These are phyloP conservation scores for Fusarium veterinarium DNA, from an alignment of 2,329 filamentous ascomycete genomes.

Conservation along the genomic window DNA sequence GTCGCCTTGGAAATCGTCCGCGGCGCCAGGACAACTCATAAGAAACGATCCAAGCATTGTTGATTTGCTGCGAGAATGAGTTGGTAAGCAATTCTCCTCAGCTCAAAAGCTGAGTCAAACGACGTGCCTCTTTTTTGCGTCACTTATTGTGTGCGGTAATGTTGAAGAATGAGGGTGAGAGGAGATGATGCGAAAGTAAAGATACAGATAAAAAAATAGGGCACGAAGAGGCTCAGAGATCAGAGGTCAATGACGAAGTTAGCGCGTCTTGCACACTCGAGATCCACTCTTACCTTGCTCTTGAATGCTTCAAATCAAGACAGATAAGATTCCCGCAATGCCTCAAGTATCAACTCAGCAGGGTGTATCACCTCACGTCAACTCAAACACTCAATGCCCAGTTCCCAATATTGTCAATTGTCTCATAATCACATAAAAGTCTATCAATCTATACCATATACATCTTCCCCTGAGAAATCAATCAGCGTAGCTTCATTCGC, in stretches of 20 bases:
- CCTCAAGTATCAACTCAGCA: too few species aligned
- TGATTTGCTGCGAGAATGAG: not conserved
- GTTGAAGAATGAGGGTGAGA: not conserved
- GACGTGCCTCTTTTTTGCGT: not conserved
- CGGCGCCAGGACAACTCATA: too few species aligned
- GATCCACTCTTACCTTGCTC: not conserved
- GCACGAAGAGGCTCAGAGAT: not conserved
- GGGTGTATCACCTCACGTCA: not conserved
- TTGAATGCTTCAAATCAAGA: not conserved
- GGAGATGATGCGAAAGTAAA: not conserved
- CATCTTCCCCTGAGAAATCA: conserved; percentile 33
- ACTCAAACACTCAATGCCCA: not conserved
- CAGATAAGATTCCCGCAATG: not conserved
- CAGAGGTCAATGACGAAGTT: not conserved
- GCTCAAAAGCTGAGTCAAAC: not conserved
- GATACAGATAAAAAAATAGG: not conserved
- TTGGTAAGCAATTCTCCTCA: not conserved
- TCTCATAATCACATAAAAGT: conserved; percentile 20
- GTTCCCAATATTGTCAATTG: conserved; percentile 9
- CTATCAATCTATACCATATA: conserved; percentile 28
- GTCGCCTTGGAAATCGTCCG: not conserved
- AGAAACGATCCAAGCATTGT: not conserved
- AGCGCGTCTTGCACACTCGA: too few species aligned
- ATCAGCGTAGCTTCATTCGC: conserved; percentile 36
- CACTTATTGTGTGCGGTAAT: accelerated